Evolutionary conservation across 2,329 filamentous ascomycete genomes (phyloP).

Genomic region (Epichloe glyceriae): DNA sequence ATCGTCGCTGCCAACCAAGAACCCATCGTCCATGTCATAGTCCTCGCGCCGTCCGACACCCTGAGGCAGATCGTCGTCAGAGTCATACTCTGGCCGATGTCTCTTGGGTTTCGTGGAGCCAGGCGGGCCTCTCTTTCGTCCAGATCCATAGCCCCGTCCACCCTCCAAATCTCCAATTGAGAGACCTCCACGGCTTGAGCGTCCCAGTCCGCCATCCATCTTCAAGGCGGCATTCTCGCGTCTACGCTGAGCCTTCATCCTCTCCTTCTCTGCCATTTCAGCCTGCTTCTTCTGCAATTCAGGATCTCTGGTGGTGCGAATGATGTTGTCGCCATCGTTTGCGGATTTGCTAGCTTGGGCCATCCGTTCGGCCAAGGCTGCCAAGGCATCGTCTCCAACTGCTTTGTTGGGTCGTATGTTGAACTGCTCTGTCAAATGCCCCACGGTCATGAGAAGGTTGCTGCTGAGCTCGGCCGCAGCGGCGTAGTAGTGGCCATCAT

Average conservation of each 20-base stretch:
- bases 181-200: constrained; percentile 42
- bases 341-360: constrained; percentile 47
- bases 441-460: constrained; percentile 57
- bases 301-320: constrained; percentile 59
- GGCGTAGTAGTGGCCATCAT: constrained; percentile 66
- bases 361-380: constrained; percentile 54
- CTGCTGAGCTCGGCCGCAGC: constrained; percentile 57
- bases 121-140: constrained; percentile 39
- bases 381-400: constrained; percentile 58
- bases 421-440: constrained; percentile 63
- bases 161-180: constrained; percentile 60
- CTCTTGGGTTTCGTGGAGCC: constrained; percentile 39
- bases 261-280: constrained; percentile 62
- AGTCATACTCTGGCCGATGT: constrained; percentile 55
- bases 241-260: constrained; percentile 50
- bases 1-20: constrained; percentile 63
- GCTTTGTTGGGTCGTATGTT: constrained; percentile 54
- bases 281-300: constrained; percentile 63
- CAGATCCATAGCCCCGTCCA: constrained; percentile 34
- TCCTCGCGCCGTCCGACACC: constrained; percentile 53
- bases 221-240: constrained; percentile 55
- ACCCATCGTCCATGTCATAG: constrained; percentile 70
- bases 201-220: constrained; percentile 43
- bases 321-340: constrained; percentile 49
- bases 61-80: constrained; percentile 58